Base-by-base conservation (phyloP, 768 basidiomycete species). In the Pisolithus marmoratus region DNA sequence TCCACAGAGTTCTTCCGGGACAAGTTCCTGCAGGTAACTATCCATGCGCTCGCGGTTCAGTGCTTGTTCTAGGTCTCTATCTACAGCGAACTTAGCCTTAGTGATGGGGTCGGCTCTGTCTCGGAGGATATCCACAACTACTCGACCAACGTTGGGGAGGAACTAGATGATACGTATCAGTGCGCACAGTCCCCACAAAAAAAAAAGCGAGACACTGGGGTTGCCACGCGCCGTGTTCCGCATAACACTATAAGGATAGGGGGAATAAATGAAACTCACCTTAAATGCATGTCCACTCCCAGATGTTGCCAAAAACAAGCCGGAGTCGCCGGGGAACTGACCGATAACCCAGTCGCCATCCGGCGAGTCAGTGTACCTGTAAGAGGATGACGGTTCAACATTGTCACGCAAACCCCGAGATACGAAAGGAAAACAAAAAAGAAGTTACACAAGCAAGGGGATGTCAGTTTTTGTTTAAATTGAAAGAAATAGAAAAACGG, bases 321-420 rank as follows among this genome's bases (percentile, higher is more conserved):
- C 78, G 23, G 72, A 67, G 57, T 84, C 76, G 14, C 66, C 65
- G 0, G 83, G 82, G 23, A 77, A 76, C 57, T 87, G 81, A 23
- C 93, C 90, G 57, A 97, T 90, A 40, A 96, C 72, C 90, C 92
- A 97, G 66, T 97, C 80, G 3, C 82, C 85, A 60, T 94, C 87
- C 1, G 83, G 77, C 5, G 92, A 83, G 60, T 96, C 94, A 22
- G 85, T 85, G 65, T 97, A 97, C 91, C 91, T 94, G 56, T 43
- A 17, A 19, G 34, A 8, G 19, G 15, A n/a, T 36, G 31, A 19
- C 29, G 34, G 20, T 15, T 37, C 14, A 11, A n/a, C 14, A 14
- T n/a, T 40, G 34, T 19, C 15, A 23, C 23, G 26, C 7, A 36
- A 27, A 7, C 12, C 26, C 19, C 23, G n/a, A 24, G 8, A 3